phyloP scores from a whole-genome alignment of 176 grass and related monocot species.

The Aegilops sharonensis region DNA sequence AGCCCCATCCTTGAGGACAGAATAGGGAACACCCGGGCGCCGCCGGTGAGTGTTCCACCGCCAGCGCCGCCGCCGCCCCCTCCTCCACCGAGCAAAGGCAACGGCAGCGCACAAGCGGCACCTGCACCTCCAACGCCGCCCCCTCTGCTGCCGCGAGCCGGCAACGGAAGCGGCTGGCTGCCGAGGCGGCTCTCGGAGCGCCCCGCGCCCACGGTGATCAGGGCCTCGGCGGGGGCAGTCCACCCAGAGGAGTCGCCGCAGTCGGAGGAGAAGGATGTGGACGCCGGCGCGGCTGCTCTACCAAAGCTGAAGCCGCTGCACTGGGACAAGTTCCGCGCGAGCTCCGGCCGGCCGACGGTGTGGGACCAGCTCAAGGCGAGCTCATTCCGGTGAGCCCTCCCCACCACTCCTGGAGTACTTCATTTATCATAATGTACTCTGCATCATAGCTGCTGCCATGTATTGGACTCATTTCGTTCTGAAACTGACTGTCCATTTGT shows the following conservation, averaged over 20 bases:
- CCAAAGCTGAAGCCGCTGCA: conserved; percentile 72
- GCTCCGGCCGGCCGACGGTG: conserved; percentile 65
- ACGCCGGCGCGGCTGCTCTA: conserved; percentile 2
- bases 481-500: background rate
- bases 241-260: conserved; percentile 34
- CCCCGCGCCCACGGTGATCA: conserved; percentile 42
- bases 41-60: conserved; percentile 24
- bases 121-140: conserved; percentile 36
- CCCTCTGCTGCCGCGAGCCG: conserved; percentile 32
- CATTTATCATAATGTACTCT: background rate
- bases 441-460: background rate
- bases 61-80: conserved; percentile 24
- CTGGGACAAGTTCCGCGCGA: conserved; percentile 77
- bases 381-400: conserved; percentile 60
- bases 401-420: background rate
- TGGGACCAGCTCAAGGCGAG: conserved; percentile 81
- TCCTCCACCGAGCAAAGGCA: background rate
- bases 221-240: conserved; percentile 33
- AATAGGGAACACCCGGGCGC: conserved; percentile 39
- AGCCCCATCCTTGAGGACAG: conserved; percentile 17
- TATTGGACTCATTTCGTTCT: background rate
- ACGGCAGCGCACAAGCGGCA: background rate
- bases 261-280: conserved; percentile 30
- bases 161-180: conserved; percentile 55
- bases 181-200: conserved; percentile 33